Base-by-base conservation (phyloP, 108 stramenopile genomes). In the Aurantiochytrium sp. region DNA sequence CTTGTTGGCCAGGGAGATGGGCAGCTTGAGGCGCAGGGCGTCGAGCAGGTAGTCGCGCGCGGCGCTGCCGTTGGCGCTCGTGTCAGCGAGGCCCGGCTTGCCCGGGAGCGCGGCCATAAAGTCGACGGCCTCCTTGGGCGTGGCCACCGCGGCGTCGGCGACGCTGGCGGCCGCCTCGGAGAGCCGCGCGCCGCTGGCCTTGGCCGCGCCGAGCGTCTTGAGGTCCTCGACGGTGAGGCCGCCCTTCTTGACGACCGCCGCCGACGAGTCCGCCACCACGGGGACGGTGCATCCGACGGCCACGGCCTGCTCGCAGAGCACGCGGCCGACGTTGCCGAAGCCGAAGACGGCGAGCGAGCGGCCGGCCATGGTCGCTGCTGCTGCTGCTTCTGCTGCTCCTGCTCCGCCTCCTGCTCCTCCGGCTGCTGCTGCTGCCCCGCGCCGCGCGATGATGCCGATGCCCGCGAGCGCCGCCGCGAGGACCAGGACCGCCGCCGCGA, bases 1-100 rank as follows among this genome's bases (percentile, higher is more conserved):
- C 93, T 93, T 94, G 87, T 91, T 90, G 30, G 52, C 54, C 41
- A 89, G 87, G 22, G 91, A 73, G 21, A 88, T 88, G 55, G 94
- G 94, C 89, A 91, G 68, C 69, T 92, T 92, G 52, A 53, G 85
- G 52, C 69, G 41, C n/a, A 94, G 69, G 3, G 91, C 50, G 8
- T 88, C 10, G 0, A 91, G 36, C 22, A 94, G 91, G 27, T 85
- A 41, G 36, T 41, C 39, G 42, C 12, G 12, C 10, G 73, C 73
- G 39, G 73, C 39, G 73, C 12, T 41, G 39, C 10, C 45, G 42
- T 81, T 81, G 39, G 42, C 73, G 73, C 27, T 48, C 42, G 39
- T 24, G 39, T 81, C 45, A 24, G 73, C 73, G 45, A 48, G 24
- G 27, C 39, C 73, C 24, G 45, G 73, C 73, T 48, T 41, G 42